These are phyloP conservation scores for Bipolaris victoriae DNA, from an alignment of 2,329 filamentous ascomycete species.

Conservation along the genomic window DNA sequence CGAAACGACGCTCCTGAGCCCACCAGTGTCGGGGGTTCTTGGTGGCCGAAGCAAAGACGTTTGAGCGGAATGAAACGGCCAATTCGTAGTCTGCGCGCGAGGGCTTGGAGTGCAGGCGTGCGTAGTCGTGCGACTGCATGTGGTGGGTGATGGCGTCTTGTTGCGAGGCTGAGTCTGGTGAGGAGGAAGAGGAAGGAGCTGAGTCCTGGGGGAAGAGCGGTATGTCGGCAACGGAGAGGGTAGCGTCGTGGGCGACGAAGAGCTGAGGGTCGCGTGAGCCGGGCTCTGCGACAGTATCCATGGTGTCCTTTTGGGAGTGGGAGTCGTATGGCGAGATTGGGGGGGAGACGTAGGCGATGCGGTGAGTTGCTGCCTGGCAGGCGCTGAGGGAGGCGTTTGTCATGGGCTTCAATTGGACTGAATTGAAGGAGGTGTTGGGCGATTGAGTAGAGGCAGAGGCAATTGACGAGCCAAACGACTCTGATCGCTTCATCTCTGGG, in stretches of 20 bases:
- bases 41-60: slow-evolving; percentile 40
- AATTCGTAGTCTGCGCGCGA: slow-evolving; percentile 48
- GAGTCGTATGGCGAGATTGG: slow-evolving; percentile 49
- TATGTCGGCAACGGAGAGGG: slow-evolving; percentile 39
- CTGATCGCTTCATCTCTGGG: slow-evolving; percentile 49
- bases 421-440: slow-evolving; percentile 38
- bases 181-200: slow-evolving; percentile 16
- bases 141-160: slow-evolving; percentile 42
- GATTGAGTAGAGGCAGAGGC: slow-evolving; percentile 28
- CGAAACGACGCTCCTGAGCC: slow-evolving; percentile 57
- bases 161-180: slow-evolving; percentile 18
- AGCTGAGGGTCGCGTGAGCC: slow-evolving; percentile 46
- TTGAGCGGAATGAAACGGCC: slow-evolving; percentile 40
- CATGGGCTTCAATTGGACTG: slow-evolving; percentile 30
- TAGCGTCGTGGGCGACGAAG: slow-evolving; percentile 38
- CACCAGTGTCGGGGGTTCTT: slow-evolving; percentile 52
- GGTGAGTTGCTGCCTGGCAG: slow-evolving; percentile 33
- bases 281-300: slow-evolving; percentile 36
- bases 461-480: slow-evolving; percentile 48
- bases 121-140: slow-evolving; percentile 43
- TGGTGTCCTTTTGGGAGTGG: slow-evolving; percentile 47
- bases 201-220: slow-evolving; percentile 46
- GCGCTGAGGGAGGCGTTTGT: slow-evolving; percentile 26
- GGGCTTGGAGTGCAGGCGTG: slow-evolving; percentile 39
- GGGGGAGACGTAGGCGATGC: slow-evolving; percentile 47